Evolutionary conservation across 768 basidiomycete species (phyloP).

Genomic region (Leccinum olivaceopallidum): DNA sequence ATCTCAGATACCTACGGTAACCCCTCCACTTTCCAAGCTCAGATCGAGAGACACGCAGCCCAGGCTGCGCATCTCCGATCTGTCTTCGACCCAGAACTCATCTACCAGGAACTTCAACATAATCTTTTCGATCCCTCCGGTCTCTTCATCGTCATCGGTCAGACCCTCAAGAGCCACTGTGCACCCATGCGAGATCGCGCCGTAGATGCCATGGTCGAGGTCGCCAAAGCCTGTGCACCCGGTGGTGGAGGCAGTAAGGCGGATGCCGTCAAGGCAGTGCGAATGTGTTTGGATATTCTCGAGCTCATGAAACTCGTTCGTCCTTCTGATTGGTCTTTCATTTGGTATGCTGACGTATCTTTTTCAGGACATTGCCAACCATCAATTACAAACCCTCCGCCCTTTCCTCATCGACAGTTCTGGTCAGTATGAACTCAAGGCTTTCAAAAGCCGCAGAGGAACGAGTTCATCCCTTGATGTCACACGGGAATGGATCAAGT

Average conservation of each 20-base stretch:
- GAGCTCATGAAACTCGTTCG: conserved; percentile 95
- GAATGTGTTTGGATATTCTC: conserved; percentile 85
- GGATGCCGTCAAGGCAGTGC: conserved; percentile 71
- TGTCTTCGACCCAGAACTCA: conserved; percentile 79
- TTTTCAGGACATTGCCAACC: conserved; percentile 90
- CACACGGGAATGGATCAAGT: conserved; percentile 66
- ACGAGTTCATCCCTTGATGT: conserved; percentile 45
- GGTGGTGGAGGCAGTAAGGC: conserved; percentile 54
- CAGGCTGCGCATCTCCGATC: conserved; percentile 68
- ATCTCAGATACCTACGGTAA: conserved; percentile 61
- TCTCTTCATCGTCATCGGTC: conserved; percentile 76
- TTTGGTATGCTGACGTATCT: conserved; percentile 21
- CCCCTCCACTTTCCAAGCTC: conserved; percentile 56
- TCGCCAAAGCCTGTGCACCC: conserved; percentile 59
- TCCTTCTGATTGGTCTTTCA: conserved; percentile 24
- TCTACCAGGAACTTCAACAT: conserved; percentile 79
- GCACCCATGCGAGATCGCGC: conserved; percentile 89
- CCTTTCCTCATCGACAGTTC: conserved; percentile 85
- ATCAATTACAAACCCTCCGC: conserved; percentile 89
- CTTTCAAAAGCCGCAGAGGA: conserved; percentile 64
- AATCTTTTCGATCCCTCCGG: conserved; percentile 77
- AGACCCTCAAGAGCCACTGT: conserved; percentile 85
- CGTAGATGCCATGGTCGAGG: conserved; percentile 80
- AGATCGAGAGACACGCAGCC: conserved; percentile 61
- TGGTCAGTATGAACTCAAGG: conserved; percentile 75